phyloP scores from a whole-genome alignment of 768 basidiomycete genomes.

The Lentinula sp. region DNA sequence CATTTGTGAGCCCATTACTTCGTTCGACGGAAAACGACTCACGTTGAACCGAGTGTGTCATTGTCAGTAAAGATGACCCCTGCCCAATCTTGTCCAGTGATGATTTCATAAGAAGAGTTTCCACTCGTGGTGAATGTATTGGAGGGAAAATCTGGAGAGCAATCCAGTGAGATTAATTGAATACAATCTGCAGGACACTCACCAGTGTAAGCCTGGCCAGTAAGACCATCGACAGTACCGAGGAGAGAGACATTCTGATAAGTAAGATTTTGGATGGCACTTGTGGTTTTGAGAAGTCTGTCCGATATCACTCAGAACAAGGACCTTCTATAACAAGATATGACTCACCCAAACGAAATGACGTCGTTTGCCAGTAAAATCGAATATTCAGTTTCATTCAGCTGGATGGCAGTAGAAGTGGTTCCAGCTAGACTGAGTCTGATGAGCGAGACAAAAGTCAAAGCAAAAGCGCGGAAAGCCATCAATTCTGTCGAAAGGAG shows the following conservation, averaged over 20 bases:
- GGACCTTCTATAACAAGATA: not conserved
- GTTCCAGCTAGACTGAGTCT: not conserved
- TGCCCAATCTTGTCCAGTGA: slow-evolving; percentile 14
- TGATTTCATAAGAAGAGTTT: slow-evolving; percentile 6
- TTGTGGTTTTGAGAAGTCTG: slow-evolving; percentile 11
- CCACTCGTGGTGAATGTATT: slow-evolving; percentile 11
- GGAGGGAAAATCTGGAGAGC: slow-evolving; percentile 14
- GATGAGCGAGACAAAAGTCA: not conserved
- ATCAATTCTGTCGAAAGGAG: not conserved
- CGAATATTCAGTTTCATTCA: not conserved
- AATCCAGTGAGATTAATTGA: not conserved
- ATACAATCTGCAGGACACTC: too few relatives aligned
- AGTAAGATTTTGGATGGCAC: slow-evolving; percentile 15
- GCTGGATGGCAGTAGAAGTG: not conserved
- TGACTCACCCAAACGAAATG: slow-evolving; percentile 8
- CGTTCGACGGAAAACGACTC: not conserved
- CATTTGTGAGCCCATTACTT: not conserved
- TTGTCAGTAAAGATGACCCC: slow-evolving; percentile 21
- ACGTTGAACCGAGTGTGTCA: slow-evolving; percentile 9
- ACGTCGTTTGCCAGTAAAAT: slow-evolving; percentile 6
- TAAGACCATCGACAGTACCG: slow-evolving; percentile 14
- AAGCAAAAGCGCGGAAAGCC: not conserved
- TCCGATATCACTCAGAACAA: not conserved
- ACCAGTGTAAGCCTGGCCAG: slow-evolving; percentile 17
- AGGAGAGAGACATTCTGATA: slow-evolving; percentile 13